These are phyloP conservation scores for Barbatosphaeria neglecta DNA, from an alignment of 495 filamentous ascomycete genomes.

Conservation along the genomic window DNA sequence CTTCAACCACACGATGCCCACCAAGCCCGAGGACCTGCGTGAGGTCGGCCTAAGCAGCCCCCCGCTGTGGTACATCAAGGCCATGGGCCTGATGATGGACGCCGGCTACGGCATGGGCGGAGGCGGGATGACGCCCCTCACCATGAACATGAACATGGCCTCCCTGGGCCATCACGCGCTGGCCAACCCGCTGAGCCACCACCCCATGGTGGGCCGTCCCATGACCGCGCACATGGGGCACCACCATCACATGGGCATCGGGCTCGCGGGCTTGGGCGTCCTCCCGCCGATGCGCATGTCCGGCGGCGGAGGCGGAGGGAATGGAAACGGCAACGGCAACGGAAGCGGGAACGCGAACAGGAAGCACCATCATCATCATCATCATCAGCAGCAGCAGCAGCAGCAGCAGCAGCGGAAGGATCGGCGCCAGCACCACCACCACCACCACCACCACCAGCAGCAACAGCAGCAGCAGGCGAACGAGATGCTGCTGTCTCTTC, in stretches of 20 bases:
- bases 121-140: background rate
- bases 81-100: background rate
- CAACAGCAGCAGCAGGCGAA: background rate
- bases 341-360: background rate
- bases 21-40: conserved; percentile 16
- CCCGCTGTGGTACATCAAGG: conserved; percentile 21
- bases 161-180: too few relatives aligned
- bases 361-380: too few relatives aligned
- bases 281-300: background rate
- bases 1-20: conserved; percentile 30
- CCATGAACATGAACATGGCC: too few relatives aligned
- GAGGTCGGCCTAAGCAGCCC: conserved; percentile 22
- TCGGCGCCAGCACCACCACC: background rate
- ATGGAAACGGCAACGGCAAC: background rate
- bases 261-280: too few relatives aligned
- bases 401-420: background rate
- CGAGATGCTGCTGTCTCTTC: background rate
- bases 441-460: too few relatives aligned
- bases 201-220: too few relatives aligned
- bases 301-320: background rate
- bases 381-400: background rate
- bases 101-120: background rate
- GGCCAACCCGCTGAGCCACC: too few relatives aligned
- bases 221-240: too few relatives aligned
- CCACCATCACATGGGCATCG: too few relatives aligned